Conservation (phyloP, 176 grass and related monocot species). For the Metroxylon sagu region DNA sequence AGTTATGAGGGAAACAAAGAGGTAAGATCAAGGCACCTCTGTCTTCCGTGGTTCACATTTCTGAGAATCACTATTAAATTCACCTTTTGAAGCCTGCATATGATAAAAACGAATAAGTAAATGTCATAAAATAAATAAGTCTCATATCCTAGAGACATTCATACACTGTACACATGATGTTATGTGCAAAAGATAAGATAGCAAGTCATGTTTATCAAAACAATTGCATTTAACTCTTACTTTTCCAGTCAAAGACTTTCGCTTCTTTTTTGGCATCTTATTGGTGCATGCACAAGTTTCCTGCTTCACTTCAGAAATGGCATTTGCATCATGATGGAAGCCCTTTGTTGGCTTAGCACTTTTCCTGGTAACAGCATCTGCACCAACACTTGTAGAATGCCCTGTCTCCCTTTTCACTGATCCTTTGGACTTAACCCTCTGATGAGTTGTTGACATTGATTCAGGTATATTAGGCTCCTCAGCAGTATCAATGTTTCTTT, state of each 20-base stretch:
- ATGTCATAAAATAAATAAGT: no score
- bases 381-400: conserved; percentile 41
- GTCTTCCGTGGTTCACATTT: conserved; percentile 39
- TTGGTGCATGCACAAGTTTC: conserved; percentile 40
- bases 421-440: conserved; percentile 48
- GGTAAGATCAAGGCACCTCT: conserved; percentile 28
- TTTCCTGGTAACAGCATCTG: conserved; percentile 47
- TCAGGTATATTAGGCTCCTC: conserved; percentile 47
- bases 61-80: conserved; percentile 19
- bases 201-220: not conserved
- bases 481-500: conserved; percentile 52
- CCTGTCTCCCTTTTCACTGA: conserved; percentile 55
- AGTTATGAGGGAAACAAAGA: conserved; percentile 4
- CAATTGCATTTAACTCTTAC: conserved; percentile 30
- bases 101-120: conserved; percentile 12
- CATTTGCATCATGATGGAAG: conserved; percentile 36
- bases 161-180: no score
- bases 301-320: conserved; percentile 71
- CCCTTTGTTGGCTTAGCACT: conserved; percentile 56
- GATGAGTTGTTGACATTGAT: conserved; percentile 27
- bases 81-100: conserved; percentile 41
- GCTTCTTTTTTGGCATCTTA: conserved; percentile 67
- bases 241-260: conserved; percentile 47
- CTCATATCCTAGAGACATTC: no score
- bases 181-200: no score